Conservation (phyloP, 2,329 filamentous ascomycete species). For the Claviceps sp. region DNA sequence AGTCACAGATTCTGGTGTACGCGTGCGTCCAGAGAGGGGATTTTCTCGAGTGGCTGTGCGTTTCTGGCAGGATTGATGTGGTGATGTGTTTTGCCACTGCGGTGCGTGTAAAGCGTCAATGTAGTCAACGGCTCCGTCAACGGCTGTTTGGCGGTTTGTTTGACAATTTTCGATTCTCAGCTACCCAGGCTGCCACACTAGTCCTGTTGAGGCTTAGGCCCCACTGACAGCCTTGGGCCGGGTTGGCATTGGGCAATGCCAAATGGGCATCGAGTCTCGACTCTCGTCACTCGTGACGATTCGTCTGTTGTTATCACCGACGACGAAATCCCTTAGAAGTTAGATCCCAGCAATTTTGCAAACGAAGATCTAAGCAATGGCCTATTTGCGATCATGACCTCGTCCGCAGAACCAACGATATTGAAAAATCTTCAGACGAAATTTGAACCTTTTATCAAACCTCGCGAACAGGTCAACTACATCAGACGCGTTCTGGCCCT, state of each 20-base stretch:
- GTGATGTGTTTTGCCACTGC: background rate
- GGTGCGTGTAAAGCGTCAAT: background rate
- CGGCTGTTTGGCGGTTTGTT: background rate
- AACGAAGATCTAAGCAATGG: background rate
- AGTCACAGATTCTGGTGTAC: slow-evolving; percentile 5
- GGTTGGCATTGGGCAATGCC: too few relatives aligned
- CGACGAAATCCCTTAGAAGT: background rate
- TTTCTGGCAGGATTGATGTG: slow-evolving; percentile 5
- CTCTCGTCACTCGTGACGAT: background rate
- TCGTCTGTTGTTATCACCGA: background rate
- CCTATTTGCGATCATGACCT: slow-evolving; percentile 13
- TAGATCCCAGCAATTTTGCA: background rate
- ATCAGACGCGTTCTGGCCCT: slow-evolving; percentile 42
- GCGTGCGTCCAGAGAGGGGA: slow-evolving; percentile 7
- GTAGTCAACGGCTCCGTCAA: background rate
- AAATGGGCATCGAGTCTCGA: background rate
- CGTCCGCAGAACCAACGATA: slow-evolving; percentile 16
- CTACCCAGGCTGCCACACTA: slow-evolving; percentile 9
- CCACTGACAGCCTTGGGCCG: background rate
- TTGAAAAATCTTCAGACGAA: slow-evolving; percentile 25
- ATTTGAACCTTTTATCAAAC: slow-evolving; percentile 40
- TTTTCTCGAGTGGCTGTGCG: slow-evolving; percentile 10
- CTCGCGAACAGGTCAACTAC: slow-evolving; percentile 42
- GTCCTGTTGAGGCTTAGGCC: slow-evolving; percentile 1
- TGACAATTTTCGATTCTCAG: slow-evolving; percentile 24